Percentiles rank a stretch among this genome's conserved stretches.
These are phyloP conservation scores for Somion occarium DNA, from an alignment of 1,284 basidiomycete genomes.

Conservation along the genomic window DNA sequence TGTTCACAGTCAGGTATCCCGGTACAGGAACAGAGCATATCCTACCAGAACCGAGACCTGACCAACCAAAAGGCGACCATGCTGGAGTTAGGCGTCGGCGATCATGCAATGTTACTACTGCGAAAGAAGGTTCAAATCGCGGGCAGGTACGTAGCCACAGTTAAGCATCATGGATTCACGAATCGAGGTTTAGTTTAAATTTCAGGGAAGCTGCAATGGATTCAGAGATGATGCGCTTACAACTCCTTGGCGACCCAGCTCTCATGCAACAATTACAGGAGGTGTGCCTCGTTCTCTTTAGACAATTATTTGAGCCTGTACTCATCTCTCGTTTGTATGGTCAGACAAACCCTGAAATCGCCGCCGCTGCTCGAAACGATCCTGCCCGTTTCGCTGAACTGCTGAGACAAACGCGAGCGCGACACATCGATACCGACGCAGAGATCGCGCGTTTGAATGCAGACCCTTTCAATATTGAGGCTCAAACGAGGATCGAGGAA, in stretches of 20 bases:
- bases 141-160: slow-evolving; percentile 46
- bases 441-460: slow-evolving; percentile 73
- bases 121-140: slow-evolving; percentile 56
- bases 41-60: slow-evolving; percentile 60
- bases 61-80: slow-evolving; percentile 63
- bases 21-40: slow-evolving; percentile 64
- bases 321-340: slow-evolving; percentile 1
- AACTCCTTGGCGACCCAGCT: slow-evolving; percentile 78
- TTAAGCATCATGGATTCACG: neutral
- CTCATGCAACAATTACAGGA: slow-evolving; percentile 74
- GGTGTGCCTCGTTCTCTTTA: slow-evolving; percentile 36
- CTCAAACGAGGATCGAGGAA: slow-evolving; percentile 92
- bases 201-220: slow-evolving; percentile 66
- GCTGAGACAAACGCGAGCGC: slow-evolving; percentile 57
- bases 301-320: neutral
- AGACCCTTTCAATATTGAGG: slow-evolving; percentile 88
- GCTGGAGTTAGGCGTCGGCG: slow-evolving; percentile 52
- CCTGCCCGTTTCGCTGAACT: slow-evolving; percentile 74
- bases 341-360: slow-evolving; percentile 78
- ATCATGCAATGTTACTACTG: slow-evolving; percentile 63
- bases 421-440: slow-evolving; percentile 51
- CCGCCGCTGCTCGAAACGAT: slow-evolving; percentile 62
- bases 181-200: neutral
- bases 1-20: slow-evolving; percentile 59
- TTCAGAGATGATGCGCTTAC: slow-evolving; percentile 86